Evolutionary conservation across 306 rosid genomes (phyloP).

Genomic region (Phaseolus lunatus): DNA sequence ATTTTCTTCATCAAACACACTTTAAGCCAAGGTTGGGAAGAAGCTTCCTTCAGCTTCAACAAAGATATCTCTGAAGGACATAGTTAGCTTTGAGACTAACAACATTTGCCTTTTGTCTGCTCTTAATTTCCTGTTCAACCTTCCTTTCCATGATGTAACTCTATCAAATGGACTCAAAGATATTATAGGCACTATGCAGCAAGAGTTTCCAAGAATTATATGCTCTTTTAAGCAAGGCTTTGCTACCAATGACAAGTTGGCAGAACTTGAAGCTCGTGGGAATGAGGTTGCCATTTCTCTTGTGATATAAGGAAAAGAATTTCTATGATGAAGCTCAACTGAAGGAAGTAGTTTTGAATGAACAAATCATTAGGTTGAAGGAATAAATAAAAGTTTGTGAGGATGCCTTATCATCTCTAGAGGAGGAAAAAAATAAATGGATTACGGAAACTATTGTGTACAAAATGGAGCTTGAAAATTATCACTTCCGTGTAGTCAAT

Average conservation of each 20-base stretch:
- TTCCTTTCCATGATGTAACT: conserved; percentile 25
- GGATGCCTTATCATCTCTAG: neutral
- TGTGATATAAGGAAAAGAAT: no score
- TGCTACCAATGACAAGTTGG: neutral
- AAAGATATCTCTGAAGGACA: neutral
- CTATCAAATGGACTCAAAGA: conserved; percentile 32
- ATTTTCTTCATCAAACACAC: no score
- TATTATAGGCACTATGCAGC: conserved; percentile 33
- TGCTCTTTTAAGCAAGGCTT: conserved; percentile 43
- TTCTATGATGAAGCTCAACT: conserved; percentile 18
- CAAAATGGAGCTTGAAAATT: neutral
- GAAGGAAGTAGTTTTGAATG: neutral
- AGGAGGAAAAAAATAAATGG: conserved; percentile 9
- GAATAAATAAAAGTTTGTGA: conserved; percentile 1
- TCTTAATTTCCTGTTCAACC: conserved; percentile 40
- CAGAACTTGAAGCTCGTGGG: neutral
- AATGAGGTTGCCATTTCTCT: neutral
- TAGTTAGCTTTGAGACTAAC: neutral
- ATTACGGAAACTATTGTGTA: neutral
- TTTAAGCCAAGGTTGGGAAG: no score
- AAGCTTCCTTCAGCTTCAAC: no score
- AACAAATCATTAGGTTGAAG: neutral
- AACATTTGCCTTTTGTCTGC: conserved; percentile 26
- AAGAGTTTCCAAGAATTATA: conserved; percentile 33
- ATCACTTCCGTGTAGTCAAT: neutral